phyloP scores from a whole-genome alignment of 768 basidiomycete species.

The Leccinum olivaceopallidum region DNA sequence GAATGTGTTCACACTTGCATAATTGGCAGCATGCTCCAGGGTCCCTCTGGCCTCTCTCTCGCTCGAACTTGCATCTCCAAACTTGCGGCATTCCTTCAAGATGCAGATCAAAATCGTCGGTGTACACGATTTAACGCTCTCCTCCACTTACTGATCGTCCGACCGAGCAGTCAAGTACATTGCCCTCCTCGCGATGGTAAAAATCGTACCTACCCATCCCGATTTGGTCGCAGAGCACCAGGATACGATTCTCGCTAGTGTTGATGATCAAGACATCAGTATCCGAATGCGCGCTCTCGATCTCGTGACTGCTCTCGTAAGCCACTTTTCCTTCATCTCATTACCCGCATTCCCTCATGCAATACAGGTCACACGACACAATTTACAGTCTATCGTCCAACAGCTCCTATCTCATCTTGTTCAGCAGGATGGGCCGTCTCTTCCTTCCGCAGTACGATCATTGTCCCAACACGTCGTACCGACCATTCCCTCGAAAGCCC shows the following conservation, averaged over 20 bases:
- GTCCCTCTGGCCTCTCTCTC: conserved; percentile 70
- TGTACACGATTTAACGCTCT: conserved; percentile 21
- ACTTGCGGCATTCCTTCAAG: conserved; percentile 84
- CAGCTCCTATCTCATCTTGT: conserved; percentile 79
- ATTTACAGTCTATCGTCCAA: conserved; percentile 87
- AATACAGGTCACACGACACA: conserved; percentile 70
- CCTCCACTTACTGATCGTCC: conserved; percentile 17
- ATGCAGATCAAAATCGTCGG: conserved; percentile 94
- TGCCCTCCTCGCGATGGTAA: conserved; percentile 89
- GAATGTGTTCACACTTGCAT: conserved; percentile 99
- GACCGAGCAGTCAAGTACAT: conserved; percentile 89
- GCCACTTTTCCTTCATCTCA: conserved; percentile 13
- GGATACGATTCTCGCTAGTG: conserved; percentile 83
- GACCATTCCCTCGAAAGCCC: conserved; percentile 38
- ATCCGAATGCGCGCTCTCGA: conserved; percentile 91
- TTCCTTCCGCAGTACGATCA: conserved; percentile 58
- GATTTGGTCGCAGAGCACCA: conserved; percentile 90
- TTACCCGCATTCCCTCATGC: conserved; percentile 1
- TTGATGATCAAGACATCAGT: conserved; percentile 92
- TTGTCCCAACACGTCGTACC: conserved; percentile 53
- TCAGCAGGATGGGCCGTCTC: conserved; percentile 48
- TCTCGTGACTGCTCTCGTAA: conserved; percentile 89
- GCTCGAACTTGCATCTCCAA: conserved; percentile 92
- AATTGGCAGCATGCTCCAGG: conserved; percentile 92
- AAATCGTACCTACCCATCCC: conserved; percentile 92